phyloP scores from a whole-genome alignment of 139 green algal genomes.

The Dunaliella sp. region DNA sequence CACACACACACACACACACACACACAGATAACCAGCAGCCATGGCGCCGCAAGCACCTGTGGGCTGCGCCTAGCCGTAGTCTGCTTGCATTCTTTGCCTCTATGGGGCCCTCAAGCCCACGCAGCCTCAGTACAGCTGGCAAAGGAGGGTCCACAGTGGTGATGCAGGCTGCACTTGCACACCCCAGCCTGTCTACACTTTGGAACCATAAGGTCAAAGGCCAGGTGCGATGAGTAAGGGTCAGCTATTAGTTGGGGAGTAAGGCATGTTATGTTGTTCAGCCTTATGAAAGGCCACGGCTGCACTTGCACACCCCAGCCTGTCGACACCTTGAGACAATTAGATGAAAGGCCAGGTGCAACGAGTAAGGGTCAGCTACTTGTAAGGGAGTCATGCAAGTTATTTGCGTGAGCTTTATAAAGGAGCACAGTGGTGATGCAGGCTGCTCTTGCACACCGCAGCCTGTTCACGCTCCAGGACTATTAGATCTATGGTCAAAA shows the following conservation, averaged over 20 bases:
- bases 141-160: background rate
- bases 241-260: too few relatives aligned
- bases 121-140: background rate
- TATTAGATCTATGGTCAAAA: slow-evolving; percentile 29
- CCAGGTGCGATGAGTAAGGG: too few relatives aligned
- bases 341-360: slow-evolving; percentile 11
- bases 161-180: slow-evolving; percentile 25
- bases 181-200: slow-evolving; percentile 36
- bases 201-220: slow-evolving; percentile 39
- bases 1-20: too few relatives aligned
- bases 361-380: too few relatives aligned
- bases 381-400: too few relatives aligned
- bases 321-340: slow-evolving; percentile 51
- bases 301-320: slow-evolving; percentile 16
- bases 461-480: slow-evolving; percentile 45
- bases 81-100: background rate
- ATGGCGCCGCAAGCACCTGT: background rate
- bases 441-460: slow-evolving; percentile 17
- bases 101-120: background rate
- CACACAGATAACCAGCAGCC: too few relatives aligned
- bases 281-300: too few relatives aligned
- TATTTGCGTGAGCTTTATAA: too few relatives aligned
- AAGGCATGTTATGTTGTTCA: too few relatives aligned
- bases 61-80: background rate
- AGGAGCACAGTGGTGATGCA: too few relatives aligned